phyloP scores from a whole-genome alignment of 805 yeast species.

The Saturnispora bothae region DNA sequence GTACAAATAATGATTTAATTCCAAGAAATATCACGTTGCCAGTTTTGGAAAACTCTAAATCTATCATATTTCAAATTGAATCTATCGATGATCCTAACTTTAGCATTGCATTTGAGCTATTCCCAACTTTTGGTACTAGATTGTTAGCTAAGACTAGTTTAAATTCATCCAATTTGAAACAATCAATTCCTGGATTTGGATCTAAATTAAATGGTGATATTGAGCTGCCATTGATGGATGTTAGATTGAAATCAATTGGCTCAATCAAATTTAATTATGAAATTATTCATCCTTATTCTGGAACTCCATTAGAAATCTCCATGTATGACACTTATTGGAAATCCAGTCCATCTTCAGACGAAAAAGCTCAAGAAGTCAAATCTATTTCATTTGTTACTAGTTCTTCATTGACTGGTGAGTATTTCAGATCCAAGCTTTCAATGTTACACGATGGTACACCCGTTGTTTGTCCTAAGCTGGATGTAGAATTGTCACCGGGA shows the following conservation, averaged over 20 bases:
- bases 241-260: slow-evolving; percentile 74
- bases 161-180: slow-evolving; percentile 42
- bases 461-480: slow-evolving; percentile 63
- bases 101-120: slow-evolving; percentile 76
- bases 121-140: slow-evolving; percentile 91
- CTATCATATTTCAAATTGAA: slow-evolving; percentile 74
- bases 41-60: slow-evolving; percentile 51
- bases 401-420: slow-evolving; percentile 78
- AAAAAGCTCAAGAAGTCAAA: slow-evolving; percentile 15
- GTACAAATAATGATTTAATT: slow-evolving; percentile 67
- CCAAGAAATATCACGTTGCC: slow-evolving; percentile 84
- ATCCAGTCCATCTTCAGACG: slow-evolving; percentile 47
- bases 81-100: slow-evolving; percentile 53
- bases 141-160: slow-evolving; percentile 84
- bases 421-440: slow-evolving; percentile 58
- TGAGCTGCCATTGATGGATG: slow-evolving; percentile 69
- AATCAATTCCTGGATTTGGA: slow-evolving; percentile 28
- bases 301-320: slow-evolving; percentile 74
- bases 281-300: slow-evolving; percentile 81
- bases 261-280: slow-evolving; percentile 67
- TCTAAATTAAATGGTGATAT: slow-evolving; percentile 30
- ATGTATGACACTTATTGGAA: slow-evolving; percentile 97
- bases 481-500: slow-evolving; percentile 33
- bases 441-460: slow-evolving; percentile 78
- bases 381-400: slow-evolving; percentile 75